Evolutionary conservation across 495 filamentous ascomycete species (phyloP).

Genomic region (Ramalina peruviana): DNA sequence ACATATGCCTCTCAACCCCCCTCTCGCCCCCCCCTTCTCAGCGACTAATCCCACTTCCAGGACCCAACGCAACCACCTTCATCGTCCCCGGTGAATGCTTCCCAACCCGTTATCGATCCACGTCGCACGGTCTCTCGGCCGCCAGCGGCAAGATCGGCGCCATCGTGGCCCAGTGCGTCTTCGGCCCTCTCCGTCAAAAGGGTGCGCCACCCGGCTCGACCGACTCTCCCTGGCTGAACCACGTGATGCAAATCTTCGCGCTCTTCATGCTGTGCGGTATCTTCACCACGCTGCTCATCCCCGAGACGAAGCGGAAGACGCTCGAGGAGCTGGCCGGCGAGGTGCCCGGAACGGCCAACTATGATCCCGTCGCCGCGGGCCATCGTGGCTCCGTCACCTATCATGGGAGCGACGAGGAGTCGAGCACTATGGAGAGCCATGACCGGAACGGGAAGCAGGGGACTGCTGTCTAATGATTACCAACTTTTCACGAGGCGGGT

Average conservation of each 20-base stretch:
- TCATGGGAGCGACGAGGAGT: background rate
- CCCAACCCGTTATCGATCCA: constrained; percentile 74
- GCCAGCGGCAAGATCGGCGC: constrained; percentile 73
- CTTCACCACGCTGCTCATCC: constrained; percentile 51
- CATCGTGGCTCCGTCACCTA: background rate
- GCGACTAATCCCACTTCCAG: constrained; percentile 19
- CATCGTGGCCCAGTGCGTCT: constrained; percentile 41
- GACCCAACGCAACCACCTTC: constrained; percentile 82
- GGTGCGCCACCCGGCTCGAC: constrained; percentile 24
- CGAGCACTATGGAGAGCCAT: no score
- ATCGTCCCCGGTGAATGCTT: constrained; percentile 84
- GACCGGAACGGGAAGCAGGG: no score
- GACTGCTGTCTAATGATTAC: no score
- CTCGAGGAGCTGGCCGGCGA: constrained; percentile 45
- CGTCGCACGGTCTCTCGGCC: constrained; percentile 74
- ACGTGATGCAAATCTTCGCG: constrained; percentile 69
- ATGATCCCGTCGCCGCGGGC: constrained; percentile 7
- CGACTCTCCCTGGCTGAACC: constrained; percentile 55
- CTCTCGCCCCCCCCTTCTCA: background rate
- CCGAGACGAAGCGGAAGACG: constrained; percentile 63
- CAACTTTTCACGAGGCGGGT: no score
- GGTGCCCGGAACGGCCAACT: constrained; percentile 16
- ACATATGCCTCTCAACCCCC: background rate
- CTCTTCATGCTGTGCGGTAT: constrained; percentile 65
- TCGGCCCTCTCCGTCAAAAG: constrained; percentile 31